Conservation (phyloP, 1,284 basidiomycete species). For the Ceratobasidium sp. region DNA sequence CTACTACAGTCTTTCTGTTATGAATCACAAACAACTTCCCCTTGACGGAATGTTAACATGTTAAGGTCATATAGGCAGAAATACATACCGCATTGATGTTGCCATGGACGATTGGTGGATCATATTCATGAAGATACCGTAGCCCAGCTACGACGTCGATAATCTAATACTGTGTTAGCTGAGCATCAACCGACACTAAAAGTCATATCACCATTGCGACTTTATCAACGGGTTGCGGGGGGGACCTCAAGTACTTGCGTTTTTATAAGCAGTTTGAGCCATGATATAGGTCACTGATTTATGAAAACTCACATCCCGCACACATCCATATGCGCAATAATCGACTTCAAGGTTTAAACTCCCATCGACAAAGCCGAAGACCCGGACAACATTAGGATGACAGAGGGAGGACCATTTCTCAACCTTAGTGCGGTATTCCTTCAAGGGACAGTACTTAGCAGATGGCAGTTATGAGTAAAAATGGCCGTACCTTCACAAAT, state of each 20-base stretch:
- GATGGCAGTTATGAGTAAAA: background rate
- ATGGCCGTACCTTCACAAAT: background rate
- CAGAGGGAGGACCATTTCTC: background rate
- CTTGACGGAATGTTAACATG: background rate
- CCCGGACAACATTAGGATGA: background rate
- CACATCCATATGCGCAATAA: background rate
- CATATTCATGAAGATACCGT: conserved; percentile 39
- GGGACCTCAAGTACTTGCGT: background rate
- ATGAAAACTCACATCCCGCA: background rate
- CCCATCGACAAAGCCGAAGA: conserved; percentile 3
- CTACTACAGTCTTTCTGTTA: conserved; percentile 2
- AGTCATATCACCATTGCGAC: background rate
- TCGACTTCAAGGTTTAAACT: background rate
- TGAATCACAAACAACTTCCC: conserved; percentile 31
- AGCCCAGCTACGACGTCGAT: conserved; percentile 37
- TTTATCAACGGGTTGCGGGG: background rate
- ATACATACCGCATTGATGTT: conserved; percentile 47
- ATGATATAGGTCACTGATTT: background rate
- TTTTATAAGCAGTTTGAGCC: background rate
- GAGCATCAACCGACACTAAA: background rate
- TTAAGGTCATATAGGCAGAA: background rate
- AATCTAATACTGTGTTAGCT: conserved; percentile 13
- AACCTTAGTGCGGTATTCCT: background rate
- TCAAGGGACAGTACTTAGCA: background rate
- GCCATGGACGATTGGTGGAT: conserved; percentile 47